phyloP scores from a whole-genome alignment of 495 filamentous ascomycete genomes.

The Darksidea phi region DNA sequence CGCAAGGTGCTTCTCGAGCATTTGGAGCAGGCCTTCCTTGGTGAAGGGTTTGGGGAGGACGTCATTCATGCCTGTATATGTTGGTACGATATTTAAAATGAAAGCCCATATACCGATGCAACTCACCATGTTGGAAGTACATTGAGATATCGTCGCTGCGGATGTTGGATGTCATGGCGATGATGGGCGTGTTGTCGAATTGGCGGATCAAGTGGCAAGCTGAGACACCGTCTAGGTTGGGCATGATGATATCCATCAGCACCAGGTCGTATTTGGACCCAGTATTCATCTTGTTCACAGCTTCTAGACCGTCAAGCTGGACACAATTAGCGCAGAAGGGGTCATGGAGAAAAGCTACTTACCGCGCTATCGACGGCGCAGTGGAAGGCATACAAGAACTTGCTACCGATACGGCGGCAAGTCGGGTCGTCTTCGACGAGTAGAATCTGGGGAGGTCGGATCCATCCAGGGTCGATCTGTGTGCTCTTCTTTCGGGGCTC shows the following conservation, averaged over 20 bases:
- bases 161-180: conserved; percentile 99
- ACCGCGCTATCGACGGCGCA: conserved; percentile 87
- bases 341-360: conserved; percentile 46
- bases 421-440: conserved; percentile 96
- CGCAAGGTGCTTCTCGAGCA: conserved; percentile 83
- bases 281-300: conserved; percentile 84
- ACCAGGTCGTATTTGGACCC: conserved; percentile 87
- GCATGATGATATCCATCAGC: conserved; percentile 99
- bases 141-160: conserved; percentile 94
- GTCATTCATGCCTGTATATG: conserved; percentile 86
- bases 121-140: conserved; percentile 93
- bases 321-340: conserved; percentile 28
- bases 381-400: conserved; percentile 85
- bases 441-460: conserved; percentile 77
- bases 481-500: conserved; percentile 66
- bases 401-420: conserved; percentile 88
- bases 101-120: conserved; percentile 15
- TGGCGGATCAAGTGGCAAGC: conserved; percentile 92
- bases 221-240: conserved; percentile 89
- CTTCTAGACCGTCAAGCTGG: conserved; percentile 85
- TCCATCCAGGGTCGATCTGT: conserved; percentile 74
- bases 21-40: conserved; percentile 85
- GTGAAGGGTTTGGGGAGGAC: conserved; percentile 97
- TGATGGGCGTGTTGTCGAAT: conserved; percentile 78
- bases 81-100: neutral